phyloP scores from a whole-genome alignment of 2,329 filamentous ascomycete genomes.

The Apiospora koreana region DNA sequence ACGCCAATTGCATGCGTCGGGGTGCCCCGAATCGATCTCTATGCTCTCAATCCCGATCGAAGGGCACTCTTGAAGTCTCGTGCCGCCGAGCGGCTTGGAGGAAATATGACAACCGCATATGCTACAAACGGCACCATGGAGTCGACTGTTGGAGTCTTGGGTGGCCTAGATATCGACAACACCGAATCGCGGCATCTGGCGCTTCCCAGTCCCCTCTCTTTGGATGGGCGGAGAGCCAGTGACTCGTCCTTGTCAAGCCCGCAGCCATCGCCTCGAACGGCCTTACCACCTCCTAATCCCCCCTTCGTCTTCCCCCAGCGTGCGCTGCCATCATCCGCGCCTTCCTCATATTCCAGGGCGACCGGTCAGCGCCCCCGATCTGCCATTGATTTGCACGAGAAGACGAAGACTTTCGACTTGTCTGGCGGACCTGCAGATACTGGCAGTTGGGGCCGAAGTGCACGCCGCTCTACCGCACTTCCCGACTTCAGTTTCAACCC shows the following conservation, averaged over 20 bases:
- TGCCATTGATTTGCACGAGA: slow-evolving; percentile 42
- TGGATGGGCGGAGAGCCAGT: slow-evolving; percentile 27
- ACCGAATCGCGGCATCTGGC: slow-evolving; percentile 25
- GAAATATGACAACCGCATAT: slow-evolving; percentile 34
- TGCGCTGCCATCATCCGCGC: slow-evolving; percentile 47
- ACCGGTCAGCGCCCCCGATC: slow-evolving; percentile 55
- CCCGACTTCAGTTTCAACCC: slow-evolving; percentile 61
- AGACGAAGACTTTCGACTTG: slow-evolving; percentile 21
- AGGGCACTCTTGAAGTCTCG: slow-evolving; percentile 22
- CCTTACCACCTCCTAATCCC: slow-evolving; percentile 58
- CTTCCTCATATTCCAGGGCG: slow-evolving; percentile 49
- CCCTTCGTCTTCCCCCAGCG: slow-evolving; percentile 64
- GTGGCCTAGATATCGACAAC: slow-evolving; percentile 20
- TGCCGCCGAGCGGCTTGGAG: slow-evolving; percentile 35
- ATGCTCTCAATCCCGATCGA: neutral
- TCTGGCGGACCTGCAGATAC: slow-evolving; percentile 17
- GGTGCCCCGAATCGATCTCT: slow-evolving; percentile 6
- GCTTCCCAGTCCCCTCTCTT: slow-evolving; percentile 27
- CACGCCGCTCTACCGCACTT: slow-evolving; percentile 38
- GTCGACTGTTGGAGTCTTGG: slow-evolving; percentile 16
- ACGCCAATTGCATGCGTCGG: slow-evolving; percentile 5
- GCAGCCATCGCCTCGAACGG: slow-evolving; percentile 36
- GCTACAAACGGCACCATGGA: slow-evolving; percentile 38
- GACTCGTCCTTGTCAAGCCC: slow-evolving; percentile 27
- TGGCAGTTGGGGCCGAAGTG: slow-evolving; percentile 11